Evolutionary conservation across 2,329 filamentous ascomycete species (phyloP).

Genomic region (Plectosphaerella plurivora): DNA sequence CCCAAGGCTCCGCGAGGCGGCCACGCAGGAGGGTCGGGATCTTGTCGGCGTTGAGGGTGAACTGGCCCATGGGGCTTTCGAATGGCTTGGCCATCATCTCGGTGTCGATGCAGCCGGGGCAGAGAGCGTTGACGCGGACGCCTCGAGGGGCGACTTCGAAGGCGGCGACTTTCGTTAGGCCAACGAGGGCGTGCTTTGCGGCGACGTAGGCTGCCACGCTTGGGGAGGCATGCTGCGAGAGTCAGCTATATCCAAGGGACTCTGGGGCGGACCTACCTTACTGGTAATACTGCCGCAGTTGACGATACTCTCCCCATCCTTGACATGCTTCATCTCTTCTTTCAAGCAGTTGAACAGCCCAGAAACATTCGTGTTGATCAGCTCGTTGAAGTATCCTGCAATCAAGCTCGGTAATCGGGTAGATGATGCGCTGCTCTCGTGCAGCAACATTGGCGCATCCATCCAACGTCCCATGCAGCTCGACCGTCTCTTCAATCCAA

Average conservation of each 20-base stretch:
- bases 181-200: slow-evolving; percentile 33
- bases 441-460: slow-evolving; percentile 6
- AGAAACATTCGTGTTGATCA: slow-evolving; percentile 14
- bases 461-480: slow-evolving; percentile 3
- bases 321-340: slow-evolving; percentile 16
- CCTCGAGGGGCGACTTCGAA: slow-evolving; percentile 27
- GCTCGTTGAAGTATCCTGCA: slow-evolving; percentile 13
- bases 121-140: slow-evolving; percentile 15
- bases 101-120: slow-evolving; percentile 19
- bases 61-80: slow-evolving; percentile 13
- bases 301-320: slow-evolving; percentile 36
- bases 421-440: slow-evolving; percentile 19
- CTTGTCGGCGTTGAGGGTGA: slow-evolving; percentile 6
- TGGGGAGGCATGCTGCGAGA: slow-evolving; percentile 12
- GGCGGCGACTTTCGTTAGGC: slow-evolving; percentile 30
- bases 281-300: slow-evolving; percentile 32
- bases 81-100: slow-evolving; percentile 21
- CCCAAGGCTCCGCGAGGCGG: slow-evolving; percentile 19
- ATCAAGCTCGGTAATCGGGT: slow-evolving; percentile 13
- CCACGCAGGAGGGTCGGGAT: slow-evolving; percentile 18
- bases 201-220: slow-evolving; percentile 24
- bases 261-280: neutral
- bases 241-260: too few species aligned
- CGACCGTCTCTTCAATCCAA: slow-evolving; percentile 3
- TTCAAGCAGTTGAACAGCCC: slow-evolving; percentile 15